Conservation (phyloP, 78 protist species). For the Dictyostelium capitatum region DNA sequence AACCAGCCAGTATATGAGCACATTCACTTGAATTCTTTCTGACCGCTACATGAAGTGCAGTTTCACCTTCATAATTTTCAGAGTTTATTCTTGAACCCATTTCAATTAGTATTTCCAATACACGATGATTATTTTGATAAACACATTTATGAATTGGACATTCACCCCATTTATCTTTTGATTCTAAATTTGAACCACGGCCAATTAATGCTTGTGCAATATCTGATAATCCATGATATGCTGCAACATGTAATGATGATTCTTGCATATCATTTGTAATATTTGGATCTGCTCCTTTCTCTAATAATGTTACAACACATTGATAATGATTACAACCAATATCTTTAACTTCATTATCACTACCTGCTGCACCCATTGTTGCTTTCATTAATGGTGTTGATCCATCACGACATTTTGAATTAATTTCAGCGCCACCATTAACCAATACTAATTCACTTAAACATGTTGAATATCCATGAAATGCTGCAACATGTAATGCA, state of each 20-base stretch:
- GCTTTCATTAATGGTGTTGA: slow-evolving; percentile 67
- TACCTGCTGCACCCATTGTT: slow-evolving; percentile 31
- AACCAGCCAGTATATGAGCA: slow-evolving; percentile 11
- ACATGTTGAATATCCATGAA: slow-evolving; percentile 36
- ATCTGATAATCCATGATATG: slow-evolving; percentile 42
- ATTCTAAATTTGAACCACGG: slow-evolving; percentile 52
- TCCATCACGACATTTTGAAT: slow-evolving; percentile 61
- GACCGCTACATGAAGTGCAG: slow-evolving; percentile 45
- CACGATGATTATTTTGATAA: slow-evolving; percentile 16
- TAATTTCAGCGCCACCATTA: slow-evolving; percentile 42
- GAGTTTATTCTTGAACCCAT: slow-evolving; percentile 58
- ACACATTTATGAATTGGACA: slow-evolving; percentile 58
- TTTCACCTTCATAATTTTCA: slow-evolving; percentile 58
- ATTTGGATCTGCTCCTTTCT: slow-evolving; percentile 73
- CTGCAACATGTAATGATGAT: slow-evolving; percentile 50
- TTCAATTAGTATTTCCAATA: slow-evolving; percentile 28
- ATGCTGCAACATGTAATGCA: slow-evolving; percentile 58
- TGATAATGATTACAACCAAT: not conserved
- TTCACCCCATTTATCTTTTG: slow-evolving; percentile 73
- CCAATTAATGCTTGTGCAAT: slow-evolving; percentile 53
- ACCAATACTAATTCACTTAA: not conserved
- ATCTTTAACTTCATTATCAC: not conserved
- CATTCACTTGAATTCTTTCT: slow-evolving; percentile 37
- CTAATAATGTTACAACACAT: slow-evolving; percentile 27
- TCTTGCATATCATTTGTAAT: slow-evolving; percentile 41